Evolutionary conservation across 768 basidiomycete genomes (phyloP).

Genomic region (Lactarius indigo): DNA sequence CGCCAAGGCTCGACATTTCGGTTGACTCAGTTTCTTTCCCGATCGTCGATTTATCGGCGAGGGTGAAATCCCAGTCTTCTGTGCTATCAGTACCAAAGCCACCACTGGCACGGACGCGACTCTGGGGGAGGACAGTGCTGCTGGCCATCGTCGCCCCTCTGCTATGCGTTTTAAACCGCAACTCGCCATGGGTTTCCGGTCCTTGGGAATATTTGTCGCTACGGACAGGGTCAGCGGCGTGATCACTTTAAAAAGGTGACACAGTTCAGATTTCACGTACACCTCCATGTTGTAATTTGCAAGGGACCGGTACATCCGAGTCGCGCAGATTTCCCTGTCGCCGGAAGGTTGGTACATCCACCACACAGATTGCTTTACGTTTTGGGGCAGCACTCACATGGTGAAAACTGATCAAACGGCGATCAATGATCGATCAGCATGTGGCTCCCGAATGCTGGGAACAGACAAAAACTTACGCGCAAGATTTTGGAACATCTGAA

Average conservation of each 20-base stretch:
- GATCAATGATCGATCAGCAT: background rate
- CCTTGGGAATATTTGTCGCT: background rate
- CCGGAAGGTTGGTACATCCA: background rate
- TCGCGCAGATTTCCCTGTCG: conserved; percentile 11
- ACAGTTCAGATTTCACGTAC: background rate
- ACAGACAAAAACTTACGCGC: conserved; percentile 2
- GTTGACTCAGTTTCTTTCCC: background rate
- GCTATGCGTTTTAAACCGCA: background rate
- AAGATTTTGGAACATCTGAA: conserved; percentile 15
- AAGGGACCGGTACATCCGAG: conserved; percentile 16
- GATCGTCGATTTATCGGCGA: background rate
- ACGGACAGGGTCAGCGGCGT: background rate
- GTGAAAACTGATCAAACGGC: background rate
- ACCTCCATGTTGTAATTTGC: background rate
- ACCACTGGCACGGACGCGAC: no score
- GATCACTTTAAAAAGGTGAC: background rate
- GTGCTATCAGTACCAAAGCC: background rate
- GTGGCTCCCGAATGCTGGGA: background rate
- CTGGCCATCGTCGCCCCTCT: background rate
- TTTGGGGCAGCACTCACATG: background rate
- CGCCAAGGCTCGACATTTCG: background rate
- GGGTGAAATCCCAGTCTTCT: background rate
- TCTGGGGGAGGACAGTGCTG: background rate
- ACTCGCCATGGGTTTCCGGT: background rate
- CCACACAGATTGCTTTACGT: background rate